These are phyloP conservation scores for Polytrichum formosum DNA, from an alignment of 225 moss, liverwort and hornwort species.

Conservation along the genomic window DNA sequence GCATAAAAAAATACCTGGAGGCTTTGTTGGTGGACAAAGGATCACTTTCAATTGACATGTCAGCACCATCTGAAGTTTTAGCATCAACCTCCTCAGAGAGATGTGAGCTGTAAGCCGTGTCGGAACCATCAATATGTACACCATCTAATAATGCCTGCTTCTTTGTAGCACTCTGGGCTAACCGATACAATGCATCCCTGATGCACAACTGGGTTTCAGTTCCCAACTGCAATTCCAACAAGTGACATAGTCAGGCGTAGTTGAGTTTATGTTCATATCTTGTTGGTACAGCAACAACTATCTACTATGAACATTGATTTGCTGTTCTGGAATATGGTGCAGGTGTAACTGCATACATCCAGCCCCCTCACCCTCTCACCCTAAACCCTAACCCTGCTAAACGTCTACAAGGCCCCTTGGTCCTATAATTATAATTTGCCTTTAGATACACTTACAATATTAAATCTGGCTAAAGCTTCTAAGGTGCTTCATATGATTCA, in stretches of 20 bases:
- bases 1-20: conserved; percentile 42
- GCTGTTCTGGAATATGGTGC: too few relatives aligned
- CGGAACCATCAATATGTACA: conserved; percentile 35
- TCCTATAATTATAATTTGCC: too few relatives aligned
- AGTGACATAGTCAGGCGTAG: neutral
- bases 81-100: conserved; percentile 48
- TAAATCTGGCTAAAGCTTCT: neutral
- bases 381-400: too few relatives aligned
- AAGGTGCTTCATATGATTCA: too few relatives aligned
- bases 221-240: conserved; percentile 47
- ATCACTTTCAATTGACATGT: conserved; percentile 53
- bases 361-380: too few relatives aligned
- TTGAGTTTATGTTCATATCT: neutral
- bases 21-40: conserved; percentile 46
- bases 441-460: too few relatives aligned
- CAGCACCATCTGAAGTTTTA: conserved; percentile 44
- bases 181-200: conserved; percentile 70
- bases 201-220: conserved; percentile 55
- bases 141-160: conserved; percentile 35
- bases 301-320: too few relatives aligned
- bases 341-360: too few relatives aligned
- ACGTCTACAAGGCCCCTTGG: too few relatives aligned
- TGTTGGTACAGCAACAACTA: too few relatives aligned
- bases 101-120: conserved; percentile 36
- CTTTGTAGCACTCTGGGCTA: conserved; percentile 72